A percentile compares a stretch with the other conserved stretches of the same genome.
These are phyloP conservation scores for Cryptococcus neoformans DNA, from an alignment of 1,284 basidiomycete genomes.

Conservation along the genomic window DNA sequence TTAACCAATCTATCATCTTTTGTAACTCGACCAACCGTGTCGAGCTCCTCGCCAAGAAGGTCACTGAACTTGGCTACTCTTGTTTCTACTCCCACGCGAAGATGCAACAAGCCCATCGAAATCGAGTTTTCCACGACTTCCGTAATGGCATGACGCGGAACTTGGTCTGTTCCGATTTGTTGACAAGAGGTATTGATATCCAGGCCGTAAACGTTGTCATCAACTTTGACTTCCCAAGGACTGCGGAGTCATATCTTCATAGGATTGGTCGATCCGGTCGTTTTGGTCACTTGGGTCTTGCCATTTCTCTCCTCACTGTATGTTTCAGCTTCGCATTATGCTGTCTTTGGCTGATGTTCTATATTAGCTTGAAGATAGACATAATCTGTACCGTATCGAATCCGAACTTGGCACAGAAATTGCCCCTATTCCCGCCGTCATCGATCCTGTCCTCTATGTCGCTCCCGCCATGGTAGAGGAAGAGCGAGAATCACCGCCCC, in stretches of 20 bases:
- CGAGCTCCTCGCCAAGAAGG: slow-evolving; percentile 97
- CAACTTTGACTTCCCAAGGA: slow-evolving; percentile 99
- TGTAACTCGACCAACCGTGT: slow-evolving; percentile 99
- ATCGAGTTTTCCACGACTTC: slow-evolving; percentile 99
- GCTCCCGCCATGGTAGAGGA: slow-evolving; percentile 51
- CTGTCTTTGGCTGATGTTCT: slow-evolving; percentile 15
- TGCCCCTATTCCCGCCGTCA: slow-evolving; percentile 85
- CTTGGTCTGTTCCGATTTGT: slow-evolving; percentile 92
- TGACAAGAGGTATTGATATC: slow-evolving; percentile 99
- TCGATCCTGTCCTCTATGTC: slow-evolving; percentile 92
- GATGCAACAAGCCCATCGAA: slow-evolving; percentile 98
- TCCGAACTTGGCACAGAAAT: slow-evolving; percentile 99
- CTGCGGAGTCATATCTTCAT: slow-evolving; percentile 96
- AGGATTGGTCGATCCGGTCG: slow-evolving; percentile 86
- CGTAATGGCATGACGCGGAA: slow-evolving; percentile 97
- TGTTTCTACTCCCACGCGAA: slow-evolving; percentile 99
- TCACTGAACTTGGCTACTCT: slow-evolving; percentile 98
- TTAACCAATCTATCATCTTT: slow-evolving; percentile 99
- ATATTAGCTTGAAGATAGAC: slow-evolving; percentile 81
- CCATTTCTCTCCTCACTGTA: slow-evolving; percentile 87
- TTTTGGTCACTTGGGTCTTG: slow-evolving; percentile 94
- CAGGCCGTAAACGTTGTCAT: slow-evolving; percentile 99
- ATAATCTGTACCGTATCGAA: slow-evolving; percentile 97
- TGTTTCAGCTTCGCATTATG: slow-evolving; percentile 5
- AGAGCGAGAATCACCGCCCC: not conserved